Conservation (phyloP, 148 eudicot genomes). For the Arctostaphylos glauca region DNA sequence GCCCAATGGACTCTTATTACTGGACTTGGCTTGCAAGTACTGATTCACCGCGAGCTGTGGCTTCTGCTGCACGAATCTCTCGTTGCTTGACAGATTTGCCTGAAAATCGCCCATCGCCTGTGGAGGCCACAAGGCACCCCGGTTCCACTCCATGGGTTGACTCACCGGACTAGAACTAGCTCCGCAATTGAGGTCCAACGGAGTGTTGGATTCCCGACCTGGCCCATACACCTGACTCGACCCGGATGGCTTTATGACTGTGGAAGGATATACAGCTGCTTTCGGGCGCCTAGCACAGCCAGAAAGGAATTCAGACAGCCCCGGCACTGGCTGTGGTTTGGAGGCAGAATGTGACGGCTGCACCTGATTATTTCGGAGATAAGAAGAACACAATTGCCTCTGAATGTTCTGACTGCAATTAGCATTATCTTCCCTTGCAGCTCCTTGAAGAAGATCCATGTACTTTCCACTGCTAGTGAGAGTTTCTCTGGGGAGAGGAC, state of each 20-base stretch:
- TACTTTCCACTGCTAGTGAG: not conserved
- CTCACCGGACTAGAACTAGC: not conserved
- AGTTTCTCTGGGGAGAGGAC: not conserved
- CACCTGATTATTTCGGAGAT: not conserved
- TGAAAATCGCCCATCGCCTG: not conserved
- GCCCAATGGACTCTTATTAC: not conserved
- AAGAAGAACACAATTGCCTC: not conserved
- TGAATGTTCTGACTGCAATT: not conserved
- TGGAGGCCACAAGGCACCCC: not conserved
- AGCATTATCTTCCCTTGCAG: not conserved
- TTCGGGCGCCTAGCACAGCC: not conserved
- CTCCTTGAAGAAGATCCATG: constrained; percentile 4
- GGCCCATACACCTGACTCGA: not conserved
- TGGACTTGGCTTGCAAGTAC: not conserved
- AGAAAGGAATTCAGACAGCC: constrained; percentile 2
- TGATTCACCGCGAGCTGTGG: not conserved
- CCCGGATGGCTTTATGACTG: constrained; percentile 7
- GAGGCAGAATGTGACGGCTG: not conserved
- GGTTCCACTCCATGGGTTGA: constrained; percentile 1
- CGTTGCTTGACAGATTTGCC: not conserved
- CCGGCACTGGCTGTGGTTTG: not conserved
- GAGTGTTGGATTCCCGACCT: not conserved
- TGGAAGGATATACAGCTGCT: constrained; percentile 13
- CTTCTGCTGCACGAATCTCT: not conserved
- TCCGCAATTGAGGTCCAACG: not conserved